phyloP scores from a whole-genome alignment of 805 yeast genomes.

The Lipomyces chichibuensis region DNA sequence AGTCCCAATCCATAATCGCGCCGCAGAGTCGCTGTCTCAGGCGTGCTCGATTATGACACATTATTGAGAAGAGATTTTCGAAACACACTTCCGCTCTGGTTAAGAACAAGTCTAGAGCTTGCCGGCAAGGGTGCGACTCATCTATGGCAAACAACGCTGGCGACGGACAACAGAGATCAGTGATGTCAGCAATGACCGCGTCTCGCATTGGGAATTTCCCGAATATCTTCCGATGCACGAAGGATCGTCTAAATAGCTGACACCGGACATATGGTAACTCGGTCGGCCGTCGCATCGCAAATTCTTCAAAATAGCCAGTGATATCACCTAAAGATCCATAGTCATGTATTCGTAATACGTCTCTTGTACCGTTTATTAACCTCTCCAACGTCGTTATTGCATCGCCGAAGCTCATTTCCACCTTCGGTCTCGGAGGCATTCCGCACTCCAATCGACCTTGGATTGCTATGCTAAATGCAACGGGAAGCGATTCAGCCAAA shows the following conservation, averaged over 20 bases:
- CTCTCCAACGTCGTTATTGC: constrained; percentile 8
- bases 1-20: constrained; percentile 67
- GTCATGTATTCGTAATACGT: constrained; percentile 11
- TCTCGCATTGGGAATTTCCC: constrained; percentile 22
- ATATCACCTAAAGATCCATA: constrained; percentile 20
- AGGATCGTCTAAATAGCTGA: constrained; percentile 9
- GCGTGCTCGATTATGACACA: constrained; percentile 72
- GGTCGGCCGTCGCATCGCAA: constrained; percentile 16
- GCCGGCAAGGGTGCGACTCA: constrained; percentile 6
- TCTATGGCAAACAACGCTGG: constrained; percentile 14
- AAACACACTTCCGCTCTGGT: constrained; percentile 44
- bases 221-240: constrained; percentile 7
- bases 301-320: constrained; percentile 11
- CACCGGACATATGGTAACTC: constrained; percentile 31
- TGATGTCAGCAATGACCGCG: constrained; percentile 18
- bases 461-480: constrained; percentile 30
- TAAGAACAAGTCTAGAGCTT: constrained; percentile 14
- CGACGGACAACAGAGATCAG: constrained; percentile 22
- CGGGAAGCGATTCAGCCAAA: constrained; percentile 6
- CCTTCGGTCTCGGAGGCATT: constrained; percentile 32
- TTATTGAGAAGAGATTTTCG: constrained; percentile 53
- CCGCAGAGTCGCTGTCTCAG: constrained; percentile 75
- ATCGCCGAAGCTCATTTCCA: constrained; percentile 4
- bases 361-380: constrained; percentile 4
- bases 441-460: constrained; percentile 33